These are phyloP conservation scores for Pichia cactophila DNA, from an alignment of 1,139 yeast species.

Conservation along the genomic window DNA sequence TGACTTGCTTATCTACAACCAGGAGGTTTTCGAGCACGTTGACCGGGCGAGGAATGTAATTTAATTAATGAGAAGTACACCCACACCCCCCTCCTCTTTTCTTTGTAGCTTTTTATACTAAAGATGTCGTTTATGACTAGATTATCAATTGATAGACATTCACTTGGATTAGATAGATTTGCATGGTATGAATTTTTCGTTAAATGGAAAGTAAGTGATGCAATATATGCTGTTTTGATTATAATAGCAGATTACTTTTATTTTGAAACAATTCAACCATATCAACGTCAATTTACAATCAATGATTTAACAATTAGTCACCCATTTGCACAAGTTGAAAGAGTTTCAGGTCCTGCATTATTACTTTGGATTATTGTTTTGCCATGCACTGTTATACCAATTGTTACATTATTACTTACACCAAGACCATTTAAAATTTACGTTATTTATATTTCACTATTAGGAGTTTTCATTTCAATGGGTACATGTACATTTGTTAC, in stretches of 20 bases:
- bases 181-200: conserved; percentile 30
- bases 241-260: conserved; percentile 38
- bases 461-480: conserved; percentile 48
- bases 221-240: conserved; percentile 37
- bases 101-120: neutral
- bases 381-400: conserved; percentile 34
- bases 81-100: neutral
- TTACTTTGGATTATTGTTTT: conserved; percentile 34
- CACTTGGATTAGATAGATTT: conserved; percentile 40
- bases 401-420: conserved; percentile 30
- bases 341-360: conserved; percentile 41
- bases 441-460: conserved; percentile 41
- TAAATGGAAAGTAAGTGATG: conserved; percentile 59
- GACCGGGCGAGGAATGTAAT: neutral
- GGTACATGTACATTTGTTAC: conserved; percentile 52
- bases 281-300: conserved; percentile 61
- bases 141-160: conserved; percentile 35
- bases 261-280: conserved; percentile 43
- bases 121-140: neutral
- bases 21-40: conserved; percentile 30
- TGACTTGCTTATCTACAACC: conserved; percentile 34
- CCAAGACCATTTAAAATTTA: conserved; percentile 34
- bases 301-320: conserved; percentile 55
- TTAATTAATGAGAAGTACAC: no score
- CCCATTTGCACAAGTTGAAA: conserved; percentile 61